Percentiles rank a stretch among this genome's conserved stretches.
Evolutionary conservation across 495 filamentous ascomycete genomes (phyloP).

Genomic region (Cairneyella variabilis): DNA sequence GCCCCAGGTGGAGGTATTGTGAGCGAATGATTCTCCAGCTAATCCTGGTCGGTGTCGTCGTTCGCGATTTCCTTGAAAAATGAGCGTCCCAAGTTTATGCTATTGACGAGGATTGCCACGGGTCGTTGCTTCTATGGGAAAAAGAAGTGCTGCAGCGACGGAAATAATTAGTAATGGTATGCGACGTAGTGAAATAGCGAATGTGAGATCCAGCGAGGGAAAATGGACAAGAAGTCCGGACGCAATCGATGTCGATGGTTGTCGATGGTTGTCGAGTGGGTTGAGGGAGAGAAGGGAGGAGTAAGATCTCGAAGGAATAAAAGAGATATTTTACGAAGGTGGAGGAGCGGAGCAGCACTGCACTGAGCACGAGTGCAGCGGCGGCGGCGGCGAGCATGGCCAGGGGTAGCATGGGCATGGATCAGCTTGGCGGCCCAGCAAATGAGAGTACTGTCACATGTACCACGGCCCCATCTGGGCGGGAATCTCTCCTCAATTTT

Average conservation of each 20-base stretch:
- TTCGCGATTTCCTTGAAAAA: background rate
- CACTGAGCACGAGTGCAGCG: too few species aligned
- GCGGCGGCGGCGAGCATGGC: too few species aligned
- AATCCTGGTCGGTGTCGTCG: background rate
- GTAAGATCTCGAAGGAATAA: background rate
- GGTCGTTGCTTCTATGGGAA: background rate
- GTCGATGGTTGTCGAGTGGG: background rate
- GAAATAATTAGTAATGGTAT: background rate
- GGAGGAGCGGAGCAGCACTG: background rate
- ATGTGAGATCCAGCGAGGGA: slow-evolving; percentile 5
- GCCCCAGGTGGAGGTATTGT: slow-evolving; percentile 1
- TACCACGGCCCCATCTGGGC: too few species aligned
- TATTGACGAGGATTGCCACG: background rate
- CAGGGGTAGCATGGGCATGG: too few species aligned
- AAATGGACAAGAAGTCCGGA: slow-evolving; percentile 3
- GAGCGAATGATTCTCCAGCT: slow-evolving; percentile 5
- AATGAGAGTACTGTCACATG: too few species aligned
- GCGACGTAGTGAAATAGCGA: background rate
- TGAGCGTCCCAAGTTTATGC: background rate
- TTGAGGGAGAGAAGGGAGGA: background rate
- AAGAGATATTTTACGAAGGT: too few species aligned
- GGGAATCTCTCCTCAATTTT: too few species aligned
- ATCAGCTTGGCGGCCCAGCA: too few species aligned
- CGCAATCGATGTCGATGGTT: background rate
- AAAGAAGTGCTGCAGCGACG: too few species aligned